Evolutionary conservation across 495 filamentous ascomycete genomes (phyloP).

Genomic region (Podospora pseudocomata): DNA sequence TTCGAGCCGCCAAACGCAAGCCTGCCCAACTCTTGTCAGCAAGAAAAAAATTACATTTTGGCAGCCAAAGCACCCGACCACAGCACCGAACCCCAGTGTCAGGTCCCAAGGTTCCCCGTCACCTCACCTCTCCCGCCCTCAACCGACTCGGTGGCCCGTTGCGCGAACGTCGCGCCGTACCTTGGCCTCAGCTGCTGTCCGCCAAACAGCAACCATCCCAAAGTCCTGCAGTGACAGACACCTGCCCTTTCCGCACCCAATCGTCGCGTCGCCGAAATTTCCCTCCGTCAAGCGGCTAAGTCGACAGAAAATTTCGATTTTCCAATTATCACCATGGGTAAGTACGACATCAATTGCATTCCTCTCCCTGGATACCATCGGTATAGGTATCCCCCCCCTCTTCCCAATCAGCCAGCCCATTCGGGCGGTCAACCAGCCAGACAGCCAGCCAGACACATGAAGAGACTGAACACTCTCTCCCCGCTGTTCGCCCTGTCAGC

Average conservation of each 20-base stretch:
- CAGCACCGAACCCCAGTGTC: slow-evolving; percentile 15
- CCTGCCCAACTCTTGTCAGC: slow-evolving; percentile 25
- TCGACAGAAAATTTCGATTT: slow-evolving; percentile 34
- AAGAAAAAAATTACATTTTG: slow-evolving; percentile 5
- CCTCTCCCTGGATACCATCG: slow-evolving; percentile 11
- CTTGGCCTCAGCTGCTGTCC: slow-evolving; percentile 28
- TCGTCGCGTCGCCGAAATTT: slow-evolving; percentile 34
- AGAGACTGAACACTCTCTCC: background rate
- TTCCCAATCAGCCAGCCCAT: background rate
- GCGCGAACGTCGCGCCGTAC: slow-evolving; percentile 29
- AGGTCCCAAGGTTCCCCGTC: slow-evolving; percentile 11
- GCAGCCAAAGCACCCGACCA: slow-evolving; percentile 14
- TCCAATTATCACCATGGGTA: slow-evolving; percentile 40
- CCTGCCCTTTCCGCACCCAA: slow-evolving; percentile 28
- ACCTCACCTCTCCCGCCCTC: background rate
- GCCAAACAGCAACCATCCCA: slow-evolving; percentile 20
- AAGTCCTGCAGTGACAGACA: slow-evolving; percentile 26
- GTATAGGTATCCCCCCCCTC: background rate
- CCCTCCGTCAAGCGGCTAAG: slow-evolving; percentile 42
- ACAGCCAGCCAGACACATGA: background rate
- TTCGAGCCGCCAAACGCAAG: slow-evolving; percentile 26
- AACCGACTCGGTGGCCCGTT: slow-evolving; percentile 26
- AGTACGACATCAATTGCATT: slow-evolving; percentile 35
- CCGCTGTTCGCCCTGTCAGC: slow-evolving; percentile 7
- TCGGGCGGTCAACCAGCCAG: background rate